Base-by-base conservation (phyloP, 179 eudicot genomes). In the Silene vulgaris region DNA sequence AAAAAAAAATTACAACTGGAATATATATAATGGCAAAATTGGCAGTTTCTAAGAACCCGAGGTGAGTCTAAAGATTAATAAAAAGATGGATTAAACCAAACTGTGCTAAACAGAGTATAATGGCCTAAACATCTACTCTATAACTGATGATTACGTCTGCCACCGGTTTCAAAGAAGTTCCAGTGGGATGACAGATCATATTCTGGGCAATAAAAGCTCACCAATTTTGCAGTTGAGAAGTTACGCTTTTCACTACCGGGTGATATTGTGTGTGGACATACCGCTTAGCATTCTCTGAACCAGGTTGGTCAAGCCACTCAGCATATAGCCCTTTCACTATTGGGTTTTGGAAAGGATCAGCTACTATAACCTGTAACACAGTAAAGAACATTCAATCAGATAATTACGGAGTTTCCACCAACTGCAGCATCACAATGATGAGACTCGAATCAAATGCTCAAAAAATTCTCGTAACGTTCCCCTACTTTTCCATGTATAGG, bases 161-260 rank as follows among this genome's bases (percentile, higher is more conserved):
- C 14, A 64, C 19, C 9, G 6, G 56, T 29, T 45, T 37, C 30
- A 26, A 35, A 63, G 48, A 64, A 70, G 45, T 54, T 23, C 26
- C 12, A 16, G 4, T 50, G 72, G 70, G 59, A 43, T 50, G 65
- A 50, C 52, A 67, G n/a, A 23, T 4, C 57, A 23, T 30, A 45
- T 45, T 50, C 5, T 35, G 61, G 20, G 54, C 20, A 54, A 78
- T 14, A 52, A 16, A 11, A 32, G 71, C 66, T 91, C 88, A 94
- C 97, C 98, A 94, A 75, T 92, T 88, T 80, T 87, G 87, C 85
- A 95, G 75, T 89, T 92, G 89, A 43, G 97, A 82, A 6, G 97
- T 86, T 48, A 92, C 74, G 86, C 90, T 92, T 82, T 92, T 95
- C n/a, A 87, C 83, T n/a, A 92, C 81, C 2, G 96, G 96, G 66